Evolutionary conservation across 176 grass and related monocot species (phyloP), one percentile per base, ranked within the genome.

Genomic region (Eleusine indica): DNA sequence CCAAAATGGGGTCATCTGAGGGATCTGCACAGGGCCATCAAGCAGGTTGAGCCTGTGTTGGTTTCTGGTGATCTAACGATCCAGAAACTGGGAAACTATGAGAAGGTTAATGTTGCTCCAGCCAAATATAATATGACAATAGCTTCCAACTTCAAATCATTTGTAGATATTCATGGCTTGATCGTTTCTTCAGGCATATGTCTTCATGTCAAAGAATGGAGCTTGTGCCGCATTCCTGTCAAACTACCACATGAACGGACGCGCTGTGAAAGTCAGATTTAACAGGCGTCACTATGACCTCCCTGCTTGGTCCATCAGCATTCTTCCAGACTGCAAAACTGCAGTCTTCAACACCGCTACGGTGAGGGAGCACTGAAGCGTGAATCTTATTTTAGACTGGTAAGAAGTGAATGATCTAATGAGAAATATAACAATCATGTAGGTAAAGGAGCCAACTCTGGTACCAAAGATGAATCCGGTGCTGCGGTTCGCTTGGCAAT

Each of bases 1-100:
- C 96, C 96, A 0, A 98, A 98, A 91, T 98, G 93, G 93, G 93
- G 96, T 48, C 96, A 98, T 85, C 80, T 98, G 85, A 93, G 87
- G 82, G 93, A 98, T 71, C 85, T 98, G 83, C 96, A 98, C 77
- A 92, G 84, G 71, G 96, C 93, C 57, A 98, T 98, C 89, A 98
- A 95, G 85, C 75, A 90, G 63, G 87, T 85, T 6, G 96, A 98
- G 73, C 83, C 87, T 19, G 85, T 68, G 0, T 78, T 95, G 14
- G 70, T 98, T 42, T 93, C 93, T 4, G 83, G 84, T 1, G 91
- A 98, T 77, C 96, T 83, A 4, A 93, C 75, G 3, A 60, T 94
- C 8, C 70, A 86, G 41, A 79, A 80, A 30, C 77, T 98, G 0
- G 96, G 96, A 25, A 90, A 76, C 66, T 91, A 91, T 21, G 87